phyloP scores from a whole-genome alignment of 1,284 basidiomycete species.

The Exobasidium cylindrosporum region DNA sequence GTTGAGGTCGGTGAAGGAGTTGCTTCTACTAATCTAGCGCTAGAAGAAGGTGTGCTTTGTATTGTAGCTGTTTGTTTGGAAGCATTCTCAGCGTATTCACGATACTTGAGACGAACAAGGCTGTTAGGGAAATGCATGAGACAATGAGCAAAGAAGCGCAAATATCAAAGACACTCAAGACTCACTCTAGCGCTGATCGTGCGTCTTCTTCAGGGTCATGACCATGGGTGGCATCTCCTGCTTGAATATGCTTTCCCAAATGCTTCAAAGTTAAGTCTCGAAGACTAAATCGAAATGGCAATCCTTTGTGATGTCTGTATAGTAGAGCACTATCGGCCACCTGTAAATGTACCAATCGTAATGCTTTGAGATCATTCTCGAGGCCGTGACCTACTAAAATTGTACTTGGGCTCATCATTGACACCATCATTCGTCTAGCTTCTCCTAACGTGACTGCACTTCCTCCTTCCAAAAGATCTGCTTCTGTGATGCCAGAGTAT shows the following conservation, averaged over 20 bases:
- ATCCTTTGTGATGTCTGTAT: constrained; percentile 44
- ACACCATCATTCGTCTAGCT: constrained; percentile 31
- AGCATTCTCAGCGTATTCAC: neutral
- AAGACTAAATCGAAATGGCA: constrained; percentile 45
- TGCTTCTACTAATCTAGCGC: neutral
- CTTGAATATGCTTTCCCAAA: constrained; percentile 48
- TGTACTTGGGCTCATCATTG: constrained; percentile 39
- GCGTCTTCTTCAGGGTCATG: constrained; percentile 50
- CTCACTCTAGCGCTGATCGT: constrained; percentile 12
- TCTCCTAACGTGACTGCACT: constrained; percentile 29
- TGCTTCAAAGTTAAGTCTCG: constrained; percentile 37
- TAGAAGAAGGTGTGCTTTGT: neutral
- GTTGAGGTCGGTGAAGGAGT: neutral
- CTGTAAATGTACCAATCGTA: constrained; percentile 41
- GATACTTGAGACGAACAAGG: constrained; percentile 1
- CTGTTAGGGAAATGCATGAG: too few relatives aligned
- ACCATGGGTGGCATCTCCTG: constrained; percentile 31
- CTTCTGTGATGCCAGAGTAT: constrained; percentile 45
- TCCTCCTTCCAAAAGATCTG: constrained; percentile 28
- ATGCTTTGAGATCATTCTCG: constrained; percentile 49
- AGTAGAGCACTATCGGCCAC: constrained; percentile 48
- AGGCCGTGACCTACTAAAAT: constrained; percentile 49
- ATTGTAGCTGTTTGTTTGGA: neutral
- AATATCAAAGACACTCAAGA: neutral
- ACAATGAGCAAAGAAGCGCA: too few relatives aligned